Evolutionary conservation across 2,329 filamentous ascomycete species (phyloP).

Genomic region (Pestalotiopsis sp.): DNA sequence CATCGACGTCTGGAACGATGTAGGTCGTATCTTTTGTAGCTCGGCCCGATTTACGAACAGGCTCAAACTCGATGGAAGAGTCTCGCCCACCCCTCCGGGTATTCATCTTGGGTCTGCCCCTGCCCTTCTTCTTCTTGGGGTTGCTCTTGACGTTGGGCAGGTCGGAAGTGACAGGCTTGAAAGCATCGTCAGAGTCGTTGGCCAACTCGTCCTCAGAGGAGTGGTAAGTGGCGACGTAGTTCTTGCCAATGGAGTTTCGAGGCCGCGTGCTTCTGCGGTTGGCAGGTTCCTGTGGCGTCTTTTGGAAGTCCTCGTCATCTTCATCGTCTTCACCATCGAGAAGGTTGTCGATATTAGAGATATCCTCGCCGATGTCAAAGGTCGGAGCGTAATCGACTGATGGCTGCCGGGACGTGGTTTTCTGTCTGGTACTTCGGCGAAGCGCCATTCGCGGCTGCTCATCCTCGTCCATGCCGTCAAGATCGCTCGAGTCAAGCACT

Average conservation of each 20-base stretch:
- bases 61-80: conserved; percentile 56
- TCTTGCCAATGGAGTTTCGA: background rate
- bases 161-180: conserved; percentile 28
- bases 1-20: conserved; percentile 56
- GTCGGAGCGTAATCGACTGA: conserved; percentile 4
- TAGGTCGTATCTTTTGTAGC: conserved; percentile 46
- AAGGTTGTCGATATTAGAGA: background rate
- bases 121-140: conserved; percentile 19
- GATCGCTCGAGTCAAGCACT: background rate
- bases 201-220: conserved; percentile 32
- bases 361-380: background rate
- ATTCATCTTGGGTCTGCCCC: conserved; percentile 17
- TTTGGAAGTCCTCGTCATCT: background rate
- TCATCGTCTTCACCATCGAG: conserved; percentile 4
- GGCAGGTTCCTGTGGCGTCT: background rate
- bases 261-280: conserved; percentile 6
- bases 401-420: conserved; percentile 10
- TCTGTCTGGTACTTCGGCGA: conserved; percentile 12
- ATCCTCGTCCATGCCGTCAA: background rate
- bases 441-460: conserved; percentile 4
- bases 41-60: conserved; percentile 48
- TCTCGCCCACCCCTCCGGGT: conserved; percentile 20
- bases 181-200: conserved; percentile 18
- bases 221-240: conserved; percentile 12
- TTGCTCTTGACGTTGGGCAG: conserved; percentile 19